These are phyloP conservation scores for Acacia crassicarpa DNA, from an alignment of 306 rosid genomes.

Conservation along the genomic window DNA sequence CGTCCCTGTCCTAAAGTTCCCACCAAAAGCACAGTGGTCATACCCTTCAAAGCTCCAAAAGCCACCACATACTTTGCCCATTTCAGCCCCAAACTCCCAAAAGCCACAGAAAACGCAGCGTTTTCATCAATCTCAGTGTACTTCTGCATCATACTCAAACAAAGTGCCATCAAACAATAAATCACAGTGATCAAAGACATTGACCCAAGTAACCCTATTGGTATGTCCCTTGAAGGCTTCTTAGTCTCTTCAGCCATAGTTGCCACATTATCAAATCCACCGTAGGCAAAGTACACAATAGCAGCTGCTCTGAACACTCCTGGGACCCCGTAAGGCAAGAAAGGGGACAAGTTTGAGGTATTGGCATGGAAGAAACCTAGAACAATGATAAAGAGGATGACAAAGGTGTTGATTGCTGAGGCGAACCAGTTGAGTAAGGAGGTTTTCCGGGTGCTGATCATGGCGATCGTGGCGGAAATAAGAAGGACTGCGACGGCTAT, in stretches of 20 bases:
- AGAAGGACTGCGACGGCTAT: slow-evolving; percentile 59
- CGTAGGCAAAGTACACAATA: slow-evolving; percentile 71
- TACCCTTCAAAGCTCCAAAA: slow-evolving; percentile 72
- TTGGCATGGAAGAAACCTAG: slow-evolving; percentile 57
- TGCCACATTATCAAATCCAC: slow-evolving; percentile 68
- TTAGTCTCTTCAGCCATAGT: slow-evolving; percentile 82
- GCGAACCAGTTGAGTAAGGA: slow-evolving; percentile 72
- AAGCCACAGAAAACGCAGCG: slow-evolving; percentile 72
- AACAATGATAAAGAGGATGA: slow-evolving; percentile 55
- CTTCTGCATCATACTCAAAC: slow-evolving; percentile 76
- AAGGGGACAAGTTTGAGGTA: slow-evolving; percentile 55
- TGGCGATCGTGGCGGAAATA: slow-evolving; percentile 44
- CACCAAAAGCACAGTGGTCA: slow-evolving; percentile 75
- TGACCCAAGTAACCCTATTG: slow-evolving; percentile 67
- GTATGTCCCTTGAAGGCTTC: slow-evolving; percentile 74
- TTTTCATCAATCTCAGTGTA: slow-evolving; percentile 54
- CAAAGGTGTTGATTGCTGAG: slow-evolving; percentile 52
- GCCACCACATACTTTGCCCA: slow-evolving; percentile 82
- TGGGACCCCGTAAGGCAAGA: slow-evolving; percentile 57
- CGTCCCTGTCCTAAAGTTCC: slow-evolving; percentile 60
- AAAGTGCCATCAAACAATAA: slow-evolving; percentile 74
- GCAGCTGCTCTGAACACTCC: slow-evolving; percentile 77
- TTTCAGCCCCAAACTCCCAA: slow-evolving; percentile 68
- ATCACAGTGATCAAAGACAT: slow-evolving; percentile 68
- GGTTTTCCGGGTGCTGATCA: slow-evolving; percentile 68